Base-by-base conservation (phyloP, 768 basidiomycete species). In the Suillus tomentosus region DNA sequence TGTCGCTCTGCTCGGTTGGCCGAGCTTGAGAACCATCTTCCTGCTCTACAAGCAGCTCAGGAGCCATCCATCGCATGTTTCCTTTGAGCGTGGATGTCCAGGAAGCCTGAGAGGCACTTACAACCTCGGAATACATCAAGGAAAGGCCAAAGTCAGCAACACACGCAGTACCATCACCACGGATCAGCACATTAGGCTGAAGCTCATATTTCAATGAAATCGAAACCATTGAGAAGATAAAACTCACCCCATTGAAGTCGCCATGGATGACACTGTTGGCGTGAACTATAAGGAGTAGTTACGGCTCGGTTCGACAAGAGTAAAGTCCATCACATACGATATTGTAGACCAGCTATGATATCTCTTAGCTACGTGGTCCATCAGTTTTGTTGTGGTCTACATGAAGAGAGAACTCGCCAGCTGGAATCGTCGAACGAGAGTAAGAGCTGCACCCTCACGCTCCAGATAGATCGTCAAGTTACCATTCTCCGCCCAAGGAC, bases 91-190 rank as follows among this genome's bases (percentile, higher is more conserved):
- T 40, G 15, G 56, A 58, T 1, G 56, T 58, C 17, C 17, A 54
- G 17, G 51, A 54, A 34, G 39, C 39, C 17, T 40, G 56, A 27
- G 57, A 51, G 69, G 73, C 4, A 17, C 71, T 24, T 39, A 19
- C 68, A 36, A 80, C 67, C 40, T 80, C 76, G 1, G 71, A 72
- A 40, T 75, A 66, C 59, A 84, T 71, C 27, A 71, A 77, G 2
- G 82, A 84, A 3, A 84, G 67, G 3, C 83, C 82, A 61, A 84
- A 83, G 64, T 84, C 82, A 36, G 77, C 76, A 7, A 85, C 69
- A 34, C 78, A 78, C 1, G 79, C 82, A 37, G 78, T 77, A 22
- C 79, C 78, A 19, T 79, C 71, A 48, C 73, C 73, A 62, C 80
- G 71, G 40, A 85, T 75, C 6, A 85, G 77, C 54, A 85, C 72